Percentiles rank a stretch among this genome's conserved stretches.
Conservation (phyloP, 1,284 basidiomycete species). For the Pyrrhoderma noxium region DNA sequence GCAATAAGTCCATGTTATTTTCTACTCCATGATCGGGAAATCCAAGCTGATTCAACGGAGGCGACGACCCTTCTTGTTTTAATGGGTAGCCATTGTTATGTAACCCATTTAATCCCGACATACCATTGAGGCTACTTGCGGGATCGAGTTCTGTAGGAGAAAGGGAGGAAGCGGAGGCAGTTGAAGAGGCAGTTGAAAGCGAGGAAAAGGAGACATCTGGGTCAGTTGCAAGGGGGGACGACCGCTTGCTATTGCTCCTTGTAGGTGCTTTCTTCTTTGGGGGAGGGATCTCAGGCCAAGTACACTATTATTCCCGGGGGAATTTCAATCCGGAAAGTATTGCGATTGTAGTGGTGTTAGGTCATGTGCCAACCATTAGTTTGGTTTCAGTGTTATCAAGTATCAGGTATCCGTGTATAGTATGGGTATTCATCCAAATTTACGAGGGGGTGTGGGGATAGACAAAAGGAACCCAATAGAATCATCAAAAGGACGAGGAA, state of each 20-base stretch:
- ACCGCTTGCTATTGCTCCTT: conserved; percentile 7
- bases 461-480: no score
- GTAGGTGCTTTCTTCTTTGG: conserved; percentile 18
- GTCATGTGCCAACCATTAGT: background rate
- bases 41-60: no score
- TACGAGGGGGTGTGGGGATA: no score
- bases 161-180: conserved; percentile 4
- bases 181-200: conserved; percentile 2
- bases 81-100: no score
- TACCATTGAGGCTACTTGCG: background rate
- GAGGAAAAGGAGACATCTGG: conserved; percentile 10
- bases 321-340: no score
- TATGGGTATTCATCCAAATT: no score
- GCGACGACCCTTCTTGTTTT: no score
- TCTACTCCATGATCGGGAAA: no score
- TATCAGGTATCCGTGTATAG: background rate
- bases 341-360: background rate
- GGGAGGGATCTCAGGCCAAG: conserved; percentile 26
- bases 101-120: background rate
- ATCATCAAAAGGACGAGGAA: no score
- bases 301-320: conserved; percentile 20
- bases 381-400: background rate
- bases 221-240: conserved; percentile 3
- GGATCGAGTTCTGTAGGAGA: background rate
- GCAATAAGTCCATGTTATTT: no score